These are phyloP conservation scores for Stromatinia cepivora DNA, from an alignment of 2,329 filamentous ascomycete species.

Conservation along the genomic window DNA sequence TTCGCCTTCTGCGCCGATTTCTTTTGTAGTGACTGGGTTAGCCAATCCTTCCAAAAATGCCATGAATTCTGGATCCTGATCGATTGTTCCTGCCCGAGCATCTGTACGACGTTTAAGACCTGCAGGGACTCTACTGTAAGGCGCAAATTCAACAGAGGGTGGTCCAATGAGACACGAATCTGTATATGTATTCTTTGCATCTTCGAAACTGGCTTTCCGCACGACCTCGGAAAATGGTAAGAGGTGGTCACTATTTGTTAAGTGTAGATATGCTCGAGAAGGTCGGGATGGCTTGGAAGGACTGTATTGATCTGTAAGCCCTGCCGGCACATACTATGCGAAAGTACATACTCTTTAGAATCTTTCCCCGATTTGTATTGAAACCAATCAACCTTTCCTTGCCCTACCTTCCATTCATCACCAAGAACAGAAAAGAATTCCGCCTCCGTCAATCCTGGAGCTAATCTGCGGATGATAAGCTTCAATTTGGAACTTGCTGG, in stretches of 20 bases:
- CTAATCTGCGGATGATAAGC: conserved; percentile 78
- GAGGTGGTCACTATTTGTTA: conserved; percentile 71
- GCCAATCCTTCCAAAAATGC: conserved; percentile 86
- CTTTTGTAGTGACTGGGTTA: conserved; percentile 58
- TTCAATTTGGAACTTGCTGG: conserved; percentile 65
- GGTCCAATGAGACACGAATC: conserved; percentile 74
- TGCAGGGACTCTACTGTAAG: conserved; percentile 79
- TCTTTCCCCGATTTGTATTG: conserved; percentile 73
- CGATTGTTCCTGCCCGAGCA: conserved; percentile 87
- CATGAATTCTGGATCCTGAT: conserved; percentile 95
- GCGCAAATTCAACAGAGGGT: conserved; percentile 77
- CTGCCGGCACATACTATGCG: neutral
- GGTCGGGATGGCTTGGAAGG: conserved; percentile 83
- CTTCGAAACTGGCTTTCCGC: conserved; percentile 69
- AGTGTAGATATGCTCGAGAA: conserved; percentile 77
- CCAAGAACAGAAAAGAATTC: conserved; percentile 76
- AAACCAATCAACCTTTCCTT: conserved; percentile 82
- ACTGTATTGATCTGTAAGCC: conserved; percentile 46
- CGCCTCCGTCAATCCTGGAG: conserved; percentile 76
- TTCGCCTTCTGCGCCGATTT: conserved; percentile 44
- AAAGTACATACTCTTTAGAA: conserved; percentile 70
- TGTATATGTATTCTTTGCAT: conserved; percentile 74
- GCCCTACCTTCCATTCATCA: conserved; percentile 77
- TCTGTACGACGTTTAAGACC: conserved; percentile 70
- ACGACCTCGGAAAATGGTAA: conserved; percentile 68